Percentiles rank a stretch among this genome's conserved stretches.
phyloP scores from a whole-genome alignment of 2,329 filamentous ascomycete genomes.

The Colletotrichum caudatum region DNA sequence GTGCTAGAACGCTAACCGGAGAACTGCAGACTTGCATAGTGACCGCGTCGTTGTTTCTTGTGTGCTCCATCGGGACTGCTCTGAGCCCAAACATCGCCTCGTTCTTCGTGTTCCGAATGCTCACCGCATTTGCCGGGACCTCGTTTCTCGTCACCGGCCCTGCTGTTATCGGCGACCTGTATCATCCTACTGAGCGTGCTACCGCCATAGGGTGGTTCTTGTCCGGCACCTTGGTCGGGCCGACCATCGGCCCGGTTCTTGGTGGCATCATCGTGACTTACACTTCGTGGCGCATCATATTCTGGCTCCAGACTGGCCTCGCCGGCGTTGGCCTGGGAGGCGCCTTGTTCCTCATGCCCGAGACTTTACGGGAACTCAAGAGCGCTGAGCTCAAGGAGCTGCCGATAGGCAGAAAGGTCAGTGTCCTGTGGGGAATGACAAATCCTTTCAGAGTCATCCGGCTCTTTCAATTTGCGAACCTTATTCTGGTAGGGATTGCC shows the following conservation, averaged over 20 bases:
- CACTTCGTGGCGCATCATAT: constrained; percentile 75
- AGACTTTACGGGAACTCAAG: constrained; percentile 74
- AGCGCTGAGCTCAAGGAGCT: constrained; percentile 70
- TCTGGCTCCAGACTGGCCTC: constrained; percentile 76
- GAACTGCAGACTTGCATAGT: constrained; percentile 40
- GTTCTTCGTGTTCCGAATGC: constrained; percentile 76
- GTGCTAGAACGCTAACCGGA: not conserved
- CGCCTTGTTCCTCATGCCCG: constrained; percentile 72
- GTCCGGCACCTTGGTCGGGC: constrained; percentile 74
- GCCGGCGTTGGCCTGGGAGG: constrained; percentile 66
- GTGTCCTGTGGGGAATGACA: constrained; percentile 58
- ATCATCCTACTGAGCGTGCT: constrained; percentile 70
- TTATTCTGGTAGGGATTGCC: constrained; percentile 69
- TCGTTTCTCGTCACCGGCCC: constrained; percentile 76
- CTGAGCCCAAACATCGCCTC: constrained; percentile 73
- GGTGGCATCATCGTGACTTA: constrained; percentile 78
- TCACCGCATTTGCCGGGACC: constrained; percentile 79
- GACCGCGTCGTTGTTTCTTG: constrained; percentile 63
- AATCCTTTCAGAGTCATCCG: constrained; percentile 74
- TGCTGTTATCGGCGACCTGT: constrained; percentile 69
- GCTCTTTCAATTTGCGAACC: constrained; percentile 75
- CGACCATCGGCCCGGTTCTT: constrained; percentile 73
- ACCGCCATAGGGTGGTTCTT: constrained; percentile 77
- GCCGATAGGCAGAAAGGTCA: constrained; percentile 57
- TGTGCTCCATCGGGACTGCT: constrained; percentile 74